A percentile compares a stretch with the other conserved stretches of the same genome.
phyloP scores from a whole-genome alignment of 2,329 filamentous ascomycete species.

The Periconia sp. region DNA sequence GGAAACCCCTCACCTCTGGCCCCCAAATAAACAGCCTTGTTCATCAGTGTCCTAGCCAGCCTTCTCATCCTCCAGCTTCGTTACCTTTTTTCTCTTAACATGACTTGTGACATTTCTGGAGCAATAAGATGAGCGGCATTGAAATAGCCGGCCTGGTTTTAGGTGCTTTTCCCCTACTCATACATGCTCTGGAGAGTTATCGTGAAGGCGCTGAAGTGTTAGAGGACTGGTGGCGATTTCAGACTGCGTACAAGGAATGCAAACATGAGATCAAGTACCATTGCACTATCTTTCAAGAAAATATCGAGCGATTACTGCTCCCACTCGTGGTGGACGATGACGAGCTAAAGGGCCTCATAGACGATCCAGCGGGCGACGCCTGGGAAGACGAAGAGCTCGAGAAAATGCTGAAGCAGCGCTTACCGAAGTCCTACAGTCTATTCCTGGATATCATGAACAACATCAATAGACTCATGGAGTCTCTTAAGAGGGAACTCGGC shows the following conservation, averaged over 20 bases:
- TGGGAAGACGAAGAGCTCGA: conserved; percentile 28
- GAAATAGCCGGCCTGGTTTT: conserved; percentile 39
- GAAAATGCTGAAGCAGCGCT: conserved; percentile 20
- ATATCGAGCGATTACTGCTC: conserved; percentile 31
- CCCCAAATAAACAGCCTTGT: neutral
- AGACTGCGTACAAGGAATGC: conserved; percentile 29
- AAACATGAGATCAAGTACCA: conserved; percentile 28
- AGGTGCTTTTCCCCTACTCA: conserved; percentile 35
- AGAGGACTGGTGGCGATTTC: conserved; percentile 31
- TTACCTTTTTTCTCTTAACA: neutral
- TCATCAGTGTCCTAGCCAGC: too few relatives aligned
- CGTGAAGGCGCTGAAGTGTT: conserved; percentile 23
- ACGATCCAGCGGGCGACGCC: conserved; percentile 21
- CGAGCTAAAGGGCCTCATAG: conserved; percentile 24
- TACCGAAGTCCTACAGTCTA: conserved; percentile 25
- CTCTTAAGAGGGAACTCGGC: conserved; percentile 22
- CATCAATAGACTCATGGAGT: conserved; percentile 24
- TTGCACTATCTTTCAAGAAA: conserved; percentile 24
- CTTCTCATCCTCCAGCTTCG: too few relatives aligned
- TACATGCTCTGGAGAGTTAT: conserved; percentile 34
- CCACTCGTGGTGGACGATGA: conserved; percentile 27
- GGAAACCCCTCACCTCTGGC: neutral
- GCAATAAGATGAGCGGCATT: conserved; percentile 30
- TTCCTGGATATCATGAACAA: conserved; percentile 30
- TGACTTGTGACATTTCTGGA: neutral